phyloP scores from a whole-genome alignment of 768 basidiomycete species.

The Chlorophyllum brunneum region DNA sequence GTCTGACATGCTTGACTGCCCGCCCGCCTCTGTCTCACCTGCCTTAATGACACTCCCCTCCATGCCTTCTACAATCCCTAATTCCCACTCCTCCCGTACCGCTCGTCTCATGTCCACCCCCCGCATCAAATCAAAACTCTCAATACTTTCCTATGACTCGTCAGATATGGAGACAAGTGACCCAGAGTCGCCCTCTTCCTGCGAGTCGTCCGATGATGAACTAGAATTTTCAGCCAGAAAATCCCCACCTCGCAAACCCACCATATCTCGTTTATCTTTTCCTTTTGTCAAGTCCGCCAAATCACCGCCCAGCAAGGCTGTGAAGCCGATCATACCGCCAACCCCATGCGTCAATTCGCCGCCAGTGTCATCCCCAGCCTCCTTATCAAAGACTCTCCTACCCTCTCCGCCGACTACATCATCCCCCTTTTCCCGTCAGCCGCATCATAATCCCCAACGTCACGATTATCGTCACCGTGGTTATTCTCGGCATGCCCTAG shows the following conservation, averaged over 20 bases:
- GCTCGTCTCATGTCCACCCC: conserved; percentile 1
- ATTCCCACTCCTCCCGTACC: not conserved
- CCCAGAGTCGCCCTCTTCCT: not conserved
- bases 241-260: not conserved
- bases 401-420: conserved; percentile 36
- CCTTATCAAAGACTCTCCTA: not conserved
- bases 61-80: not conserved
- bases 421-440: not conserved
- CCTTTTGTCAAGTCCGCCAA: conserved; percentile 10
- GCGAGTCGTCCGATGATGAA: not conserved
- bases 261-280: conserved; percentile 5
- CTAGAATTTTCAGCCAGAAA: not conserved
- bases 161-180: not conserved
- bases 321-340: not conserved
- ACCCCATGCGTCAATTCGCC: not conserved
- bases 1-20: not conserved
- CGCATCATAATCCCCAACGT: conserved; percentile 22
- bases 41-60: not conserved
- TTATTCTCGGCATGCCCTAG: conserved; percentile 56
- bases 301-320: not conserved
- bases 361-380: not conserved
- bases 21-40: not conserved
- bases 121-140: conserved; percentile 9
- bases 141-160: not conserved
- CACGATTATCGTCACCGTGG: conserved; percentile 55